Percentiles rank a stretch among this genome's conserved stretches.
Evolutionary conservation across 257 asterid genomes (phyloP).

Genomic region (Avicennia marina): DNA sequence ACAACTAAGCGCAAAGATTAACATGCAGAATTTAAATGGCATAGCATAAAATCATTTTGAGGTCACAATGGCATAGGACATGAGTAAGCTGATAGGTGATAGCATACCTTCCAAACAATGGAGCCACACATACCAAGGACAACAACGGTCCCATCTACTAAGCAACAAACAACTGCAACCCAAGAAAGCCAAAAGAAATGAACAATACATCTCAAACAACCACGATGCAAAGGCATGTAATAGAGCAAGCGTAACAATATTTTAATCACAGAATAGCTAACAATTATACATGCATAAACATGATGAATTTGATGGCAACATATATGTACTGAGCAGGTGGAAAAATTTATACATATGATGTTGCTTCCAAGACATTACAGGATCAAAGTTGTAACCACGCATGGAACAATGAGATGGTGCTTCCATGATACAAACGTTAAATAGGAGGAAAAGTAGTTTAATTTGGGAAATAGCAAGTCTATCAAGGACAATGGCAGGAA

Average conservation of each 20-base stretch:
- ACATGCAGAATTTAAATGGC: background rate
- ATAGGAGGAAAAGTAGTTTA: too few relatives aligned
- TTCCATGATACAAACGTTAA: too few relatives aligned
- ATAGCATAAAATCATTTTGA: background rate
- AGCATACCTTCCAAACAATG: constrained; percentile 74
- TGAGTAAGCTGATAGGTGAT: constrained; percentile 8
- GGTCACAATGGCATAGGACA: background rate
- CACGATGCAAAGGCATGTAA: constrained; percentile 1
- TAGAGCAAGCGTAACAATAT: background rate
- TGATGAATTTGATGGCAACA: constrained; percentile 11
- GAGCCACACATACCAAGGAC: constrained; percentile 55
- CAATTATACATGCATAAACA: background rate
- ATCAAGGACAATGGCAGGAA: background rate
- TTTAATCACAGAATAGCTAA: background rate
- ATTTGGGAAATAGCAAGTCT: background rate
- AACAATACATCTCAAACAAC: constrained; percentile 16
- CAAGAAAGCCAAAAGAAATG: constrained; percentile 3
- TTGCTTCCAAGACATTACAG: too few relatives aligned
- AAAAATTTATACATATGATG: background rate
- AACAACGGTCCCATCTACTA: constrained; percentile 72
- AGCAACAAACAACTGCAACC: constrained; percentile 79
- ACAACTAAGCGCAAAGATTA: background rate
- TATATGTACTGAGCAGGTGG: constrained; percentile 6
- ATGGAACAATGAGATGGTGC: too few relatives aligned
- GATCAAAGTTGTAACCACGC: too few relatives aligned